These are phyloP conservation scores for Monilinia fructicola DNA, from an alignment of 2,329 filamentous ascomycete species.

Conservation along the genomic window DNA sequence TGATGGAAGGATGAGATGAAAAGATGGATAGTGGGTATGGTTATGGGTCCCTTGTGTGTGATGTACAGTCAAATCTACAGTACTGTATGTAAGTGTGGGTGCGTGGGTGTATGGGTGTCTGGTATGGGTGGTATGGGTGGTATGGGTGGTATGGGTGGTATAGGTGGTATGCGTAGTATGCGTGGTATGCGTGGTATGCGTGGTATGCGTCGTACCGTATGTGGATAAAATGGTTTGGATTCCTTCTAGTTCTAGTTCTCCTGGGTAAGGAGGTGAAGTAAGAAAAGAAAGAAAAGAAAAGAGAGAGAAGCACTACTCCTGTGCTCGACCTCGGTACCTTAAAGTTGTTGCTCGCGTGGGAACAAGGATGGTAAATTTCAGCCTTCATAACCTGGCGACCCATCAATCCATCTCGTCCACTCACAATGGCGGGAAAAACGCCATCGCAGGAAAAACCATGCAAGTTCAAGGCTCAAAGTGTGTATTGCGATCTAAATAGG, in stretches of 20 bases:
- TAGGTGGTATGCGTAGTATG: not conserved
- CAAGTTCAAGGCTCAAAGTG: constrained; percentile 13
- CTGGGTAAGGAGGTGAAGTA: not conserved
- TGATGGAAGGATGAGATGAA: constrained; percentile 18
- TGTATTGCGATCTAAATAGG: not conserved
- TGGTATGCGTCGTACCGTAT: not conserved
- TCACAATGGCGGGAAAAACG: constrained; percentile 4
- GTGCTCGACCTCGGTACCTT: constrained; percentile 12
- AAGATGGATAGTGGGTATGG: constrained; percentile 12
- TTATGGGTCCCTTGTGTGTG: constrained; percentile 9
- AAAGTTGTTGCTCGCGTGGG: constrained; percentile 10
- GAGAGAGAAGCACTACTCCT: not conserved
- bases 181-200: not conserved
- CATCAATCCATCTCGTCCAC: constrained; percentile 11
- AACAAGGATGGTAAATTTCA: constrained; percentile 16
- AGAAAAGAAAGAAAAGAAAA: not conserved
- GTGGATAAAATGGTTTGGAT: constrained; percentile 7
- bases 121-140: not conserved
- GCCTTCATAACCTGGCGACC: constrained; percentile 13
- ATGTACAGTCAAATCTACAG: constrained; percentile 16
- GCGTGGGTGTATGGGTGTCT: not conserved
- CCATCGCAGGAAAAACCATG: constrained; percentile 8
- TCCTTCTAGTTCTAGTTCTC: not conserved
- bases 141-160: not conserved
- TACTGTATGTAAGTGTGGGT: not conserved